Conservation (phyloP, 2,329 filamentous ascomycete genomes). For the Lasiodiplodia gonubiensis region DNA sequence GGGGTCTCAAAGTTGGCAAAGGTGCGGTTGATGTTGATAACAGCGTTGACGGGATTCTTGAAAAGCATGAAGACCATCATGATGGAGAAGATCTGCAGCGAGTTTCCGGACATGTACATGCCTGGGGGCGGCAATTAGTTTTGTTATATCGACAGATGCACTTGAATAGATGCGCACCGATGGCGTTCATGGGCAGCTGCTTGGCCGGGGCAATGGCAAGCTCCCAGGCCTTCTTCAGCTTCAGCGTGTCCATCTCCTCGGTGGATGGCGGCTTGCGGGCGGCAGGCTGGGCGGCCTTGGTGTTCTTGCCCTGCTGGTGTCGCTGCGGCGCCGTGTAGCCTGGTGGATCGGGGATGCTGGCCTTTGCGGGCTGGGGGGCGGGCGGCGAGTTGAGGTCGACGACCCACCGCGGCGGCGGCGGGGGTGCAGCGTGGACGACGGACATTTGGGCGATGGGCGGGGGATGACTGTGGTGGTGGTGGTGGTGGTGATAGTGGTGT, state of each 20-base stretch:
- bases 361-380: conserved; percentile 65
- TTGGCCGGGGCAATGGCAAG: conserved; percentile 92
- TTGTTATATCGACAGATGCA: background rate
- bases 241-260: conserved; percentile 91
- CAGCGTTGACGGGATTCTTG: conserved; percentile 89
- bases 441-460: conserved; percentile 24
- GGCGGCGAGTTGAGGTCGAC: conserved; percentile 76
- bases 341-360: conserved; percentile 78
- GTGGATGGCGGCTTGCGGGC: conserved; percentile 71
- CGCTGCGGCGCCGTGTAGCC: conserved; percentile 67
- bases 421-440: conserved; percentile 34
- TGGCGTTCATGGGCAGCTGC: conserved; percentile 93
- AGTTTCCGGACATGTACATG: conserved; percentile 99
- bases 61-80: conserved; percentile 99
- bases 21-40: conserved; percentile 82
- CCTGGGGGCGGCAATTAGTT: conserved; percentile 34
- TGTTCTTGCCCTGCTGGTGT: conserved; percentile 33
- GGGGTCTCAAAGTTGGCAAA: conserved; percentile 91
- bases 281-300: conserved; percentile 44
- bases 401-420: conserved; percentile 78
- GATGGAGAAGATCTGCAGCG: conserved; percentile 97
- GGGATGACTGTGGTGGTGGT: background rate
- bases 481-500: conserved; percentile 4
- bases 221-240: conserved; percentile 99
- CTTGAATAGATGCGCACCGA: conserved; percentile 64